A percentile compares a stretch with the other conserved stretches of the same genome.
Conservation (phyloP, 495 filamentous ascomycete genomes). For the Aspergillus incahuasiensis region DNA sequence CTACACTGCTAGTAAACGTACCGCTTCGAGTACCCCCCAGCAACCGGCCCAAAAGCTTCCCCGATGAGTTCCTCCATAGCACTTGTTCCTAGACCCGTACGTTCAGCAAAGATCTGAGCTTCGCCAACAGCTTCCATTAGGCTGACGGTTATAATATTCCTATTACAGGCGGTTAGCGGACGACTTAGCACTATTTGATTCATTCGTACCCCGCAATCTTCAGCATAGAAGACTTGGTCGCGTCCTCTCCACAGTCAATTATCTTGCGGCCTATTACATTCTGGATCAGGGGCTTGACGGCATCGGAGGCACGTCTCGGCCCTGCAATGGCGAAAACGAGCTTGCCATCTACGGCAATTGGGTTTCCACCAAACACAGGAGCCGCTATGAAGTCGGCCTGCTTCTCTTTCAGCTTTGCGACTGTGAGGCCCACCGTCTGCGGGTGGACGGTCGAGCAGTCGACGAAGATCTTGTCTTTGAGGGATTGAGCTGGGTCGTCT, state of each 20-base stretch:
- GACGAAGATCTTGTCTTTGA: constrained; percentile 45
- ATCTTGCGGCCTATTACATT: constrained; percentile 44
- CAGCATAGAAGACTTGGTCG: constrained; percentile 40
- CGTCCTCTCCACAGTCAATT: constrained; percentile 46
- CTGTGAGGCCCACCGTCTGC: constrained; percentile 31
- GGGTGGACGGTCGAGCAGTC: constrained; percentile 48
- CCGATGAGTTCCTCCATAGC: constrained; percentile 48
- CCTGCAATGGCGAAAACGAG: constrained; percentile 46
- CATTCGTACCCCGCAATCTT: constrained; percentile 42
- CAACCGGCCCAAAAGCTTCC: constrained; percentile 48
- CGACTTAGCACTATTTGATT: neutral
- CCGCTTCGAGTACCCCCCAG: constrained; percentile 47
- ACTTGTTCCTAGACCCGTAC: constrained; percentile 46
- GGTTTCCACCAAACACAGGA: constrained; percentile 44
- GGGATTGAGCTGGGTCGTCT: constrained; percentile 26
- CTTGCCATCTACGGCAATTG: constrained; percentile 41
- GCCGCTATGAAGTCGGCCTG: constrained; percentile 38
- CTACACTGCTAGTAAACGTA: constrained; percentile 1
- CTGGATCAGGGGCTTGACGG: constrained; percentile 41
- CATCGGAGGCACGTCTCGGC: constrained; percentile 29
- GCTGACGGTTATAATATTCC: constrained; percentile 44
- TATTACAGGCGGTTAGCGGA: constrained; percentile 3
- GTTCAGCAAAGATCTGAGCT: constrained; percentile 52
- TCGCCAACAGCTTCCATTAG: constrained; percentile 51
- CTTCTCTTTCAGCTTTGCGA: constrained; percentile 30